Evolutionary conservation across 2,329 filamentous ascomycete species (phyloP), one percentile per base, ranked within the genome.

Genomic region (Ophiocordyceps robertsii): DNA sequence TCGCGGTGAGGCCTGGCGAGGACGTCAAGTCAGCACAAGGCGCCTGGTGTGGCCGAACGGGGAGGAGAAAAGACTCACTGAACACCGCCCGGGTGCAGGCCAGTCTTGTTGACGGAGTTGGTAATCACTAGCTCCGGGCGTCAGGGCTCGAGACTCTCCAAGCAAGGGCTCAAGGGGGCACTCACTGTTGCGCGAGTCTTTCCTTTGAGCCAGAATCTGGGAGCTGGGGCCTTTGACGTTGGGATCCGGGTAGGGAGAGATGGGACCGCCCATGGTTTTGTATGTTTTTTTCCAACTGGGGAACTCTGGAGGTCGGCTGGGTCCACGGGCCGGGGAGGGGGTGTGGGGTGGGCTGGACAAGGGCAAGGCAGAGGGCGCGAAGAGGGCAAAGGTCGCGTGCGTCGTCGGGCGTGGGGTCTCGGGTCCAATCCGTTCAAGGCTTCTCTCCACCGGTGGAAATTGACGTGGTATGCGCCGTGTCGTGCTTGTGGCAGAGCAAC

Each of bases 11-110:
- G 86, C 67, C 87, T 93, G 39, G 58, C 10, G 27, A 49, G 37
- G 49, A 42, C 44, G 51, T 60, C 50, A 57, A 59, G 51, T 50
- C 46, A 47, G 41, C 17, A 3, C 12, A 8, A 4, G 19, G 8
- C 4, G 40, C 21, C 11, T 14, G n/a, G 12, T 9, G 21, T 12
- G n/a, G n/a, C n/a, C 4, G 33, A 37, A 44, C 30, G 39, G 32
- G 27, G 33, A 35, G 41, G 43, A 37, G 12, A n/a, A 82, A n/a
- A n/a, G n/a, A n/a, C 86, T 66, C 77, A 93, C 86, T 84, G 74
- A 53, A 95, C 83, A 80, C 89, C 89, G 63, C 79, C 72, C 49
- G 89, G 89, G 76, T 95, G 88, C 55, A 95, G 82, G 57, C 78
- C 78, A 57, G 89, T 95, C 73, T 89, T 90, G 79, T 95, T 95